A percentile compares a stretch with the other conserved stretches of the same genome.
These are phyloP conservation scores for Medicago lupulina DNA, from an alignment of 306 rosid genomes.

Conservation along the genomic window DNA sequence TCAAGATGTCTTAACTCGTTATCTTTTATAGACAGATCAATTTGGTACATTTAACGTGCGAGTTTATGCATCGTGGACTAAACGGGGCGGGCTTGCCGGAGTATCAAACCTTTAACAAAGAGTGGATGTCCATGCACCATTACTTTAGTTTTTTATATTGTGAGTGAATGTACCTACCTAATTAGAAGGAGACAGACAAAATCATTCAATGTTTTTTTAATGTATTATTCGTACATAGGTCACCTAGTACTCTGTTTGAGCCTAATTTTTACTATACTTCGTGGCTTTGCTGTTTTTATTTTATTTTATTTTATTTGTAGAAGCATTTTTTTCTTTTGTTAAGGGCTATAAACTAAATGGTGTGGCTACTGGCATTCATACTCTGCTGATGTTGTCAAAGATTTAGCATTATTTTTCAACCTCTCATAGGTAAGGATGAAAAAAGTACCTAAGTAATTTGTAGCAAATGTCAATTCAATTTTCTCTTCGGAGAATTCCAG, in stretches of 20 bases:
- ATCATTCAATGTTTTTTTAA: not conserved
- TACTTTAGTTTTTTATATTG: too few species aligned
- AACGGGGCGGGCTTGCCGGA: too few species aligned
- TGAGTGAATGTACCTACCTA: not conserved
- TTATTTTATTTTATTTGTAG: not conserved
- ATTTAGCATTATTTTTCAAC: slow-evolving; percentile 27
- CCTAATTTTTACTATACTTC: not conserved
- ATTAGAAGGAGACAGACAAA: slow-evolving; percentile 2
- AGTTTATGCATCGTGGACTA: too few species aligned
- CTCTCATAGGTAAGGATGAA: not conserved
- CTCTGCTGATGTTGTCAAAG: not conserved
- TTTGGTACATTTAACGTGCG: too few species aligned
- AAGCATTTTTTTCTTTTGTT: not conserved
- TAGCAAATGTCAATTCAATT: slow-evolving; percentile 95
- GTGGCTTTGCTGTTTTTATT: not conserved
- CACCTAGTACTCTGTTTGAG: not conserved
- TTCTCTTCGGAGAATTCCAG: slow-evolving; percentile 92
- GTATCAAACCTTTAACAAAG: too few species aligned
- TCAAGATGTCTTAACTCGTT: too few species aligned
- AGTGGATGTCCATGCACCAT: too few species aligned
- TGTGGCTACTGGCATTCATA: slow-evolving; percentile 5
- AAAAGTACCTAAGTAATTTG: slow-evolving; percentile 85
- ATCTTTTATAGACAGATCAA: too few species aligned
- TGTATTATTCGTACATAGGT: not conserved
- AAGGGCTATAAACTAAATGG: not conserved